Base-by-base conservation (phyloP, 139 green algal species). In the Tetraselmis chui region DNA sequence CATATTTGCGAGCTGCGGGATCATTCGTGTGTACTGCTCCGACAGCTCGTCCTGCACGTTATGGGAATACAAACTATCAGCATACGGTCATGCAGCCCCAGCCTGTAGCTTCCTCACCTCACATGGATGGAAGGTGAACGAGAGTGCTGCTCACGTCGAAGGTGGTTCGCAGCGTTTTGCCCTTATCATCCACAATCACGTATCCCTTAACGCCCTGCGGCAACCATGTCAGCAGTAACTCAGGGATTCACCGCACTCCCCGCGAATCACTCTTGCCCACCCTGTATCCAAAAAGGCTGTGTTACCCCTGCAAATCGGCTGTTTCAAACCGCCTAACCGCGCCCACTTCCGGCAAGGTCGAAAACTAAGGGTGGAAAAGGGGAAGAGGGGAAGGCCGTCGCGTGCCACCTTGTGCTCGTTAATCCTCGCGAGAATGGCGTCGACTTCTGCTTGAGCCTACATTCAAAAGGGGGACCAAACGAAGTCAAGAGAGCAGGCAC, bases 1-100 rank as follows among this genome's bases (percentile, higher is more conserved):
- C 58, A 95, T 84, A 26, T 82, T 82, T 80, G 91, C 88, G 0
- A 97, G 84, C 75, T 89, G 84, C 0, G 93, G 92, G 75, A 96
- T 90, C 32, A 94, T 83, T n/a, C 89, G 80, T 1, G 88, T 83
- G 76, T 96, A 93, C 59, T 91, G 78, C 79, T 91, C 88, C 1
- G 91, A 92, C 32, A 94, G 58, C 1, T 84, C 79, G 5, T 91
- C 85, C 91, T 94, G 91, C 18, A 18, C 18, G 45, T 18, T 18
- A 67, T 5, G 45, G 45, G 45, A 67, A 67, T 67, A 18, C 82
- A 86, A 0, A 76, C 0, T 1, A 1, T 59, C 23, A 67, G 26
- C 27, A n/a, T 25, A 1, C 76, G 2, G 74, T n/a, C 11, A 77
- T 77, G 28, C 2, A 77, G 74, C 28, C 18, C 11, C 28, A 27